phyloP scores from a whole-genome alignment of 2,329 filamentous ascomycete species.

The Dactylellina drechsleri region DNA sequence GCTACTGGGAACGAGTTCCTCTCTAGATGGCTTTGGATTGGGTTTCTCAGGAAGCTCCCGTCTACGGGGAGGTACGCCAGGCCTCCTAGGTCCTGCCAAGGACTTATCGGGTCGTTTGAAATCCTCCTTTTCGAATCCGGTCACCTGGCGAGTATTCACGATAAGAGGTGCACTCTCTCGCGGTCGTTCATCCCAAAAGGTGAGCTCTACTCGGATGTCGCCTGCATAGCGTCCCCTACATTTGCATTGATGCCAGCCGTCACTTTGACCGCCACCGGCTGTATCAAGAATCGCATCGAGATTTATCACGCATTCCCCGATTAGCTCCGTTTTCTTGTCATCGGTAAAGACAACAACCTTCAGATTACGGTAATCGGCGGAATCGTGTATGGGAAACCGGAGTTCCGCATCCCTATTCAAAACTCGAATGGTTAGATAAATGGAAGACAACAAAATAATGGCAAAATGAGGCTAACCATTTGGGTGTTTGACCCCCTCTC shows the following conservation, averaged over 20 bases:
- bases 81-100: conserved; percentile 40
- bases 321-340: conserved; percentile 96
- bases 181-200: conserved; percentile 89
- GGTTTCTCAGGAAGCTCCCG: conserved; percentile 43
- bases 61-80: conserved; percentile 30
- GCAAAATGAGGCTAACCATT: conserved; percentile 74
- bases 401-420: conserved; percentile 89
- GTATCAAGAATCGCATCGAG: conserved; percentile 81
- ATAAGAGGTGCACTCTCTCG: conserved; percentile 68
- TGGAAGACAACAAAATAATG: not conserved
- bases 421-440: conserved; percentile 52
- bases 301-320: conserved; percentile 92
- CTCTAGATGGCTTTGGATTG: conserved; percentile 27
- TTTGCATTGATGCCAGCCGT: conserved; percentile 87
- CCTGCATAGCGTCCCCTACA: conserved; percentile 96
- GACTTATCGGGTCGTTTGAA: conserved; percentile 49
- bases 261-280: conserved; percentile 85
- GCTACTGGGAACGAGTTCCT: conserved; percentile 28
- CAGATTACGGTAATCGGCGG: conserved; percentile 92
- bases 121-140: conserved; percentile 50
- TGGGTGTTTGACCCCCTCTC: conserved; percentile 91
- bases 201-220: conserved; percentile 92
- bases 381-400: conserved; percentile 94
- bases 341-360: conserved; percentile 98
- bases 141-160: conserved; percentile 48